phyloP scores from a whole-genome alignment of 805 yeast species.

The Saturnispora diversa region DNA sequence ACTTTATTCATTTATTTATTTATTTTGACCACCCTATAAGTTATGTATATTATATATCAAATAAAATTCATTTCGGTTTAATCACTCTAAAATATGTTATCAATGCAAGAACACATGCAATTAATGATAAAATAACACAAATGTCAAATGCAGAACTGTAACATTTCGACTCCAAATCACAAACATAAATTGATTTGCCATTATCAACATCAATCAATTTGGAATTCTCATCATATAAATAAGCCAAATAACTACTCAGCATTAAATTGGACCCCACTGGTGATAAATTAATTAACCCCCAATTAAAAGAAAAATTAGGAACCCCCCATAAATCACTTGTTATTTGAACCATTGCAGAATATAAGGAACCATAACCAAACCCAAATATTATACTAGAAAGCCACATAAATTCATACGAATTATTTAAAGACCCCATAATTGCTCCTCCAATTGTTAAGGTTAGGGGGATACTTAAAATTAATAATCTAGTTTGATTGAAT shows the following conservation, averaged over 20 bases:
- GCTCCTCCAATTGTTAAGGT: conserved; percentile 43
- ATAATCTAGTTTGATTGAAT: conserved; percentile 24
- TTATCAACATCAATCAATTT: conserved; percentile 11
- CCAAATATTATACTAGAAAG: conserved; percentile 52
- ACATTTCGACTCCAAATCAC: conserved; percentile 24
- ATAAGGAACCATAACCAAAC: conserved; percentile 62
- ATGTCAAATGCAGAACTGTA: conserved; percentile 36
- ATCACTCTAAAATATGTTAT: conserved; percentile 8
- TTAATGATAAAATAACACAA: conserved; percentile 4
- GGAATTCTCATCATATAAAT: conserved; percentile 45
- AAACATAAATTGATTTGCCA: conserved; percentile 14
- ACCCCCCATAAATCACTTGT: conserved; percentile 71
- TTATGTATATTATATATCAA: neutral
- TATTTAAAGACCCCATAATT: conserved; percentile 34
- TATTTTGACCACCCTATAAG: neutral
- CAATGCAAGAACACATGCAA: conserved; percentile 8
- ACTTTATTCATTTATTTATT: neutral
- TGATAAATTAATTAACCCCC: conserved; percentile 64
- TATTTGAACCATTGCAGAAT: conserved; percentile 68
- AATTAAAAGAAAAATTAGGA: conserved; percentile 55
- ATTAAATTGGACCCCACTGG: conserved; percentile 56
- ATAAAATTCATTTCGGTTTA: neutral
- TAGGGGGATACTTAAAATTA: conserved; percentile 48
- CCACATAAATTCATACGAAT: conserved; percentile 35
- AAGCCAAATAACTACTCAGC: conserved; percentile 57